Base-by-base conservation (phyloP, 257 asterid species). In the Echites panduratus region DNA sequence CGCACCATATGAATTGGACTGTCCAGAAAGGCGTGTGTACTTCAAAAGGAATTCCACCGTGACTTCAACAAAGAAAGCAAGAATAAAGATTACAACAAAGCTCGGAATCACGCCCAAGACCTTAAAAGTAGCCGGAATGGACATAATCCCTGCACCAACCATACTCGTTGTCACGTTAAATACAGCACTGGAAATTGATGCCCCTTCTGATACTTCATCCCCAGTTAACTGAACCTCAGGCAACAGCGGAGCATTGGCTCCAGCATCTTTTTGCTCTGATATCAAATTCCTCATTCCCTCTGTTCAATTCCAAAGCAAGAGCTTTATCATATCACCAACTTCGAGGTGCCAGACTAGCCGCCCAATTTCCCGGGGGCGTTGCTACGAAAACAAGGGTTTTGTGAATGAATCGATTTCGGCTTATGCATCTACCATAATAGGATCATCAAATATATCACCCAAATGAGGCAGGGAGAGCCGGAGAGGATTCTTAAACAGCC, bases 101-200 rank as follows among this genome's bases (percentile, higher is more conserved):
- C 98, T 85, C 0, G 99, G 99, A 70, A 95, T 77, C 14, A 95
- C 89, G 7, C 99, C 99, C 0, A 95, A 76, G 35, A 95, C 98
- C 83, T 92, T 92, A 47, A 95, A 85, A 20, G 96, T 88, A 1
- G 98, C 96, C 20, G 99, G 98, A 56, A 95, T 89, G 26, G 98
- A 95, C 99, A 95, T 92, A 43, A 95, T 92, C 59, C 99, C 99
- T 0, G 99, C 97, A 14, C 98, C 98, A 38, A 95, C 89, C 94
- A 95, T 95, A 66, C 95, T 93, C 0, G 99, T 92, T 0, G 99
- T 87, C 9, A 92, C 85, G 77, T 95, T 95, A 80, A 95, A 95
- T 65, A 90, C 79, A 0, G 98, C 99, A 14, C 99, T 96, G 5
- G 84, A 83, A 58, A 92, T 77, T 49, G 97, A 85, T 47, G 93